A percentile compares a stretch with the other conserved stretches of the same genome.
These are phyloP conservation scores for Henckelia pumila DNA, from an alignment of 257 asterid species.

Conservation along the genomic window DNA sequence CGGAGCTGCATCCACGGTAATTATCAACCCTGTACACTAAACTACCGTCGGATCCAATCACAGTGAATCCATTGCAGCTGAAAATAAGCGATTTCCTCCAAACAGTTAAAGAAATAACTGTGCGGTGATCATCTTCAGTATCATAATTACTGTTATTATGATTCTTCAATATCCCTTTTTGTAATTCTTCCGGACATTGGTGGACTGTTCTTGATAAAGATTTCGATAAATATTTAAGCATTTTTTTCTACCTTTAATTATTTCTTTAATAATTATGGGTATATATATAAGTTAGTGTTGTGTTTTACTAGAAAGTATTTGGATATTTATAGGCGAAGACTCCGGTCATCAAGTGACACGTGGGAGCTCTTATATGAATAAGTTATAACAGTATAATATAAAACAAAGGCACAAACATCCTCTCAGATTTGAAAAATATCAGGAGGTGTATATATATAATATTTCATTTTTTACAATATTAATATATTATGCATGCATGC, in stretches of 20 bases:
- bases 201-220: constrained; percentile 43
- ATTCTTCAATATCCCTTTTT: neutral
- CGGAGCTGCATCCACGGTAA: constrained; percentile 46
- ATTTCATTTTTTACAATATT: too few species aligned
- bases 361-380: too few species aligned
- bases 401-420: too few species aligned
- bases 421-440: too few species aligned
- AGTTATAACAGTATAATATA: too few species aligned
- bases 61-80: constrained; percentile 74
- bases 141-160: neutral
- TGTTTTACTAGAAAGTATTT: neutral
- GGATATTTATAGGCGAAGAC: neutral
- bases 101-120: constrained; percentile 50
- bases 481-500: too few species aligned
- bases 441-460: too few species aligned
- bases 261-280: neutral
- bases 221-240: constrained; percentile 48
- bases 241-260: constrained; percentile 11
- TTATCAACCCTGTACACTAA: constrained; percentile 70
- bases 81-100: constrained; percentile 83
- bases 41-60: constrained; percentile 53
- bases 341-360: too few species aligned
- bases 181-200: constrained; percentile 30
- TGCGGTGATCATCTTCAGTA: constrained; percentile 16
- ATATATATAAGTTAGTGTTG: constrained; percentile 21